Evolutionary conservation across 257 asterid species (phyloP).

Genomic region (Pogostemon cablin): DNA sequence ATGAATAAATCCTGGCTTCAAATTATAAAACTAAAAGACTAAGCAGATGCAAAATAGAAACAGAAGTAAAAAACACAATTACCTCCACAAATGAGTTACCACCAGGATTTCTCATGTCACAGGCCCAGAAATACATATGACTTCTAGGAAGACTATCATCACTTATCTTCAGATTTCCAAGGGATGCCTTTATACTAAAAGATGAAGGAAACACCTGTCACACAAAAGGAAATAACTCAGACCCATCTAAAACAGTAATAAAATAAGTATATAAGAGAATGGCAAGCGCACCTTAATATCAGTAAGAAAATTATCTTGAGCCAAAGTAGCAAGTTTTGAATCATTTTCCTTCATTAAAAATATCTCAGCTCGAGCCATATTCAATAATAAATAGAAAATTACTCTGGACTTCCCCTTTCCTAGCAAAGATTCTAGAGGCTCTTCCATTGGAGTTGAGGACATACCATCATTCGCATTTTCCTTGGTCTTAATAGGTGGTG

Average conservation of each 20-base stretch:
- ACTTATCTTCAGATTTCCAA: conserved; percentile 92
- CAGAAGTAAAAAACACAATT: conserved; percentile 27
- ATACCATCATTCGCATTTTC: conserved; percentile 45
- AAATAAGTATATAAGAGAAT: conserved; percentile 24
- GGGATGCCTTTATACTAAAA: conserved; percentile 90
- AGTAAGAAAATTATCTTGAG: conserved; percentile 86
- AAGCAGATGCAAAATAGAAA: conserved; percentile 16
- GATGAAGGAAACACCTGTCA: conserved; percentile 91
- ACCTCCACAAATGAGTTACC: conserved; percentile 99
- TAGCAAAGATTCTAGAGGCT: conserved; percentile 73
- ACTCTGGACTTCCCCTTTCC: conserved; percentile 96
- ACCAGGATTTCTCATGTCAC: conserved; percentile 98
- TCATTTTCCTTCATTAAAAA: conserved; percentile 90
- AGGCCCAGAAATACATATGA: conserved; percentile 95
- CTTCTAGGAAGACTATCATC: conserved; percentile 82
- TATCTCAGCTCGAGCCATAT: conserved; percentile 97
- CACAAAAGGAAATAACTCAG: conserved; percentile 34
- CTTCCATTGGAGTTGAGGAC: conserved; percentile 61
- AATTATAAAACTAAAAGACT: conserved; percentile 17
- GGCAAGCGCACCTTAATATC: conserved; percentile 69
- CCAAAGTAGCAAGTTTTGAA: conserved; percentile 76
- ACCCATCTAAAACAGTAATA: conserved; percentile 24
- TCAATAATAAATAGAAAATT: conserved; percentile 65
- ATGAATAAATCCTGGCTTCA: neutral
- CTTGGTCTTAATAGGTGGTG: conserved; percentile 39